Evolutionary conservation across 1,139 yeast genomes (phyloP).

Genomic region (Sugiyamaella neomexicana): DNA sequence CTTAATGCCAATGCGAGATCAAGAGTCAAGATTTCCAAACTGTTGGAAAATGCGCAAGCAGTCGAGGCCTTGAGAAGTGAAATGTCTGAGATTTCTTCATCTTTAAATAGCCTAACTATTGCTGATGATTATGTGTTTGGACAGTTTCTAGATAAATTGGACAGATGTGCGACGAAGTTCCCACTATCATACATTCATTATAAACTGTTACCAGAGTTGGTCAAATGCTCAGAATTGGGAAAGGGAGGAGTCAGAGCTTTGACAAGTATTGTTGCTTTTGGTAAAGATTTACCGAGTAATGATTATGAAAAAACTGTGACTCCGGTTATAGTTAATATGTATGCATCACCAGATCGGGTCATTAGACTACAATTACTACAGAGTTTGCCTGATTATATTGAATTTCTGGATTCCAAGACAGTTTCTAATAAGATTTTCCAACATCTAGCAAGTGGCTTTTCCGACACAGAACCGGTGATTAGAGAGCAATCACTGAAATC

Average conservation of each 20-base stretch:
- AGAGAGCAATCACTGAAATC: conserved; percentile 80
- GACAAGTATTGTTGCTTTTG: conserved; percentile 31
- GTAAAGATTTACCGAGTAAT: conserved; percentile 44
- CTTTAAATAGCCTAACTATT: conserved; percentile 55
- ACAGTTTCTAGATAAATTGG: conserved; percentile 51
- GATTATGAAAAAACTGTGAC: conserved; percentile 52
- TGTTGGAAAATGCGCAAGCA: conserved; percentile 40
- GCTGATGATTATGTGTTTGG: conserved; percentile 53
- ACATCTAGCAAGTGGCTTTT: conserved; percentile 71
- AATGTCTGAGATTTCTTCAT: conserved; percentile 51
- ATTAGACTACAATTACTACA: conserved; percentile 69
- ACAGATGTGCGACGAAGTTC: conserved; percentile 39
- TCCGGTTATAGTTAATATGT: conserved; percentile 65
- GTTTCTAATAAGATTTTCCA: conserved; percentile 71
- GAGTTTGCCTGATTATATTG: conserved; percentile 57
- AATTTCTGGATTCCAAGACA: conserved; percentile 53
- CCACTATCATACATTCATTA: conserved; percentile 65
- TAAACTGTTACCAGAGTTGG: conserved; percentile 67
- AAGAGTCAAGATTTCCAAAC: conserved; percentile 53
- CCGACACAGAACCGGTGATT: conserved; percentile 77
- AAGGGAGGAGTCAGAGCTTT: conserved; percentile 33
- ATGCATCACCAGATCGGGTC: conserved; percentile 70
- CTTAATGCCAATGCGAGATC: conserved; percentile 31
- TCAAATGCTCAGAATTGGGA: conserved; percentile 42
- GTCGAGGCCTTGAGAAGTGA: conserved; percentile 45